Conservation (phyloP, 371 early-diverging fungal species). For the Mortierella sp. region DNA sequence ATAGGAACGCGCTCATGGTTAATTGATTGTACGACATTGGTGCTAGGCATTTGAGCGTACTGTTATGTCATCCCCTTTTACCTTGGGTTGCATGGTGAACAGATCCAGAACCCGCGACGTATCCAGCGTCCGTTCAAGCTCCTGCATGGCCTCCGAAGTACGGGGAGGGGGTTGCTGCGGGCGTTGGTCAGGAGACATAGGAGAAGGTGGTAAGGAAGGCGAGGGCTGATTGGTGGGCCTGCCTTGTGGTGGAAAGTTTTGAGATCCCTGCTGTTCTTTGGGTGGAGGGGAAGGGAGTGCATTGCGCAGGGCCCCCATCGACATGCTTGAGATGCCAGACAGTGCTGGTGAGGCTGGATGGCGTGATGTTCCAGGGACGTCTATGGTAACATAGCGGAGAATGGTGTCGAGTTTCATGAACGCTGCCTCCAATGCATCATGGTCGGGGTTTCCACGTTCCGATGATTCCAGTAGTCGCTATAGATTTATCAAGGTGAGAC, state of each 20-base stretch:
- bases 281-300: constrained; percentile 50
- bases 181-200: constrained; percentile 33
- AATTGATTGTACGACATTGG: no score
- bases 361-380: constrained; percentile 53
- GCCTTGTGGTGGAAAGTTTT: constrained; percentile 35
- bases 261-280: constrained; percentile 43
- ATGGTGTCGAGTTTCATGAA: constrained; percentile 53
- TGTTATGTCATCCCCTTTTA: no score
- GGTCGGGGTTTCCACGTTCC: constrained; percentile 51
- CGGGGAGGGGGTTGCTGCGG: constrained; percentile 26
- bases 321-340: constrained; percentile 51
- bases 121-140: constrained; percentile 37
- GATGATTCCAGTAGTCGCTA: constrained; percentile 49
- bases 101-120: constrained; percentile 44
- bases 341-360: constrained; percentile 53
- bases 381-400: constrained; percentile 46
- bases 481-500: background rate
- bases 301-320: constrained; percentile 28
- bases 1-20: background rate
- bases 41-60: no score
- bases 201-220: constrained; percentile 50
- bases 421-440: constrained; percentile 46
- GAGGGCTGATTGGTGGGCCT: constrained; percentile 21
- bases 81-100: constrained; percentile 55
- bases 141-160: constrained; percentile 31